Evolutionary conservation across 305 asterid species (phyloP), one percentile per base, ranked within the genome.

Genomic region (Vinca major): DNA sequence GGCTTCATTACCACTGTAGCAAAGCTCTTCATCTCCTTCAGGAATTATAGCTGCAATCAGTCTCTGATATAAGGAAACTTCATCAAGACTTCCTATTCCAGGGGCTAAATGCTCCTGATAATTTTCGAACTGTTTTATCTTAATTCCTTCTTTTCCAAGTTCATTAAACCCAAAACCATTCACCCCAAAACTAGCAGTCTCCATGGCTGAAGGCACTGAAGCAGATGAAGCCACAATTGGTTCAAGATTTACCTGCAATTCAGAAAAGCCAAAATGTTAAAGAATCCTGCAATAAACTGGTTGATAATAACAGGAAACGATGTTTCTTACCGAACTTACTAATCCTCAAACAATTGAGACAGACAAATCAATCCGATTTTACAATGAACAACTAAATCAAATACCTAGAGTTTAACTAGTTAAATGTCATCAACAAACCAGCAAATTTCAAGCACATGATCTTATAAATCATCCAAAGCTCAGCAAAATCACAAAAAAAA

Each of bases 11-110:
- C 78, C 83, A 65, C 71, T 75, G 75, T 70, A 75, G 73, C 70
- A 76, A 76, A 81, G 75, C 55, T 77, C 80, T 62, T 76, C 81
- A 72, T 74, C 95, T 70, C 80, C 95, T 82, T 86, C 96, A 54
- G 97, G 89, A 72, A 92, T 81, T 76, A 92, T 74, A 71, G 98
- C 96, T 53, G 97, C 86, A 70, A 92, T 74, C 73, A 92, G 74
- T 74, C 93, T 92, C 82, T 92, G 98, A 77, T 69, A 87, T 57
- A 92, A 75, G 69, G 96, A 75, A 70, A 86, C 80, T 71, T 74
- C 89, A 60, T 77, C 77, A 52, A 80, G 74, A 67, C 81, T 72
- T 73, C 84, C 80, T 60, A 75, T 77, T 71, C 83, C 88, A 62
- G 83, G 62, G 77, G 77, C 75, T 74, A 79, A 66, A 80, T 70